Base-by-base conservation (phyloP, 495 filamentous ascomycete species). In the Aspergillus homomorphus region DNA sequence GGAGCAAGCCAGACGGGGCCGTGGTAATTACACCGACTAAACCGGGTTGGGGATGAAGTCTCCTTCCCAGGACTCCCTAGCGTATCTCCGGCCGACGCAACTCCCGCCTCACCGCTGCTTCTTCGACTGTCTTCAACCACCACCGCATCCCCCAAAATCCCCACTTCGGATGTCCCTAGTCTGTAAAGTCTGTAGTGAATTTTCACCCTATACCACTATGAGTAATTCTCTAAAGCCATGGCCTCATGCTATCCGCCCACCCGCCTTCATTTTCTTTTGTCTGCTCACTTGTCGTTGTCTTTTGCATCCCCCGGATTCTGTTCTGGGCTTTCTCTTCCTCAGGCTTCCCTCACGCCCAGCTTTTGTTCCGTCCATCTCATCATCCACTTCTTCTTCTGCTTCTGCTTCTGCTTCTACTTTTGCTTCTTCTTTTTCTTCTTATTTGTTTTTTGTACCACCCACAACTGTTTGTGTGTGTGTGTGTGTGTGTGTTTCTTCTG, bases 51-150 rank as follows among this genome's bases (percentile, higher is more conserved):
- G 33, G 28, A 62, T 58, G 62, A 69, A 62, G 65, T 63, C 63
- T 62, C 63, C 59, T 58, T 59, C 62, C 58, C 38, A 58, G 68
- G 57, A 52, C 68, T 66, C 66, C 70, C 68, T 76, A 75, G 70
- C 70, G 75, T 69, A 72, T 72, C 67, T 68, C 62, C 58, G 61
- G 61, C 64, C 59, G 60, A 63, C 63, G 61, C 61, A 63, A 55
- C 64, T 63, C 53, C 59, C 62, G 60, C 63, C 71, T 77, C 75
- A 79, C 76, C 76, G 76, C 76, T 76, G 75, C 73, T 79, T 79
- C n/a, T n/a, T n/a, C n/a, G n/a, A n/a, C n/a, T n/a, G n/a, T n/a
- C 9, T 28, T 28, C 26, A 28, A 28, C 9, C 73, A 67, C 73
- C 76, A 66, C 65, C 64, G 57, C 48, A 20, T 18, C 22, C 23